Evolutionary conservation across 1,284 basidiomycete genomes (phyloP).

Genomic region (Prillingera fragicola): DNA sequence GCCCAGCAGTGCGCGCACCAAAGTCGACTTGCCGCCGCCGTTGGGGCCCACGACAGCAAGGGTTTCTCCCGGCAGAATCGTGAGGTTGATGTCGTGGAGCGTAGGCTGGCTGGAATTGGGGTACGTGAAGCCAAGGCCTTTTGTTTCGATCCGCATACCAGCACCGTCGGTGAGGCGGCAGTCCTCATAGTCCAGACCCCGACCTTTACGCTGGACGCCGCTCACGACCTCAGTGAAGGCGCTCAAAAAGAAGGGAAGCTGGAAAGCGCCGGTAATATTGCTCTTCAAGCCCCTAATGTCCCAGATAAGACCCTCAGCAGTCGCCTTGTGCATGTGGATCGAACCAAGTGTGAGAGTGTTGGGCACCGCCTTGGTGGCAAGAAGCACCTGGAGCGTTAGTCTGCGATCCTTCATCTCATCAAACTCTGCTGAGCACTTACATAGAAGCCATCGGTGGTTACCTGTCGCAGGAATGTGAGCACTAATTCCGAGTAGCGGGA

Average conservation of each 20-base stretch:
- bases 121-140: slow-evolving; percentile 68
- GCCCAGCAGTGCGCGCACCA: slow-evolving; percentile 65
- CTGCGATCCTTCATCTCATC: too few species aligned
- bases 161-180: slow-evolving; percentile 10
- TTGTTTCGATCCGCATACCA: slow-evolving; percentile 66
- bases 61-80: slow-evolving; percentile 64
- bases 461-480: neutral
- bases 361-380: slow-evolving; percentile 62
- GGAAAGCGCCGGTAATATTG: slow-evolving; percentile 58
- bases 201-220: too few species aligned
- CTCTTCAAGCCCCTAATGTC: neutral
- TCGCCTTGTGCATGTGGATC: slow-evolving; percentile 66
- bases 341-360: slow-evolving; percentile 64
- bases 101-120: slow-evolving; percentile 63
- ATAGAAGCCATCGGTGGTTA: slow-evolving; percentile 3
- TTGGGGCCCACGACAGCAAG: slow-evolving; percentile 53
- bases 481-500: too few species aligned
- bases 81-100: slow-evolving; percentile 62
- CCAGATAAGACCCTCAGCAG: slow-evolving; percentile 47
- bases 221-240: too few species aligned
- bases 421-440: neutral
- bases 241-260: slow-evolving; percentile 72
- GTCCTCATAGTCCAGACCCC: slow-evolving; percentile 25
- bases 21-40: slow-evolving; percentile 12
- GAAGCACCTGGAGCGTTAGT: slow-evolving; percentile 55